Base-by-base conservation (phyloP, 2,329 filamentous ascomycete species). In the Xylaria sp. region DNA sequence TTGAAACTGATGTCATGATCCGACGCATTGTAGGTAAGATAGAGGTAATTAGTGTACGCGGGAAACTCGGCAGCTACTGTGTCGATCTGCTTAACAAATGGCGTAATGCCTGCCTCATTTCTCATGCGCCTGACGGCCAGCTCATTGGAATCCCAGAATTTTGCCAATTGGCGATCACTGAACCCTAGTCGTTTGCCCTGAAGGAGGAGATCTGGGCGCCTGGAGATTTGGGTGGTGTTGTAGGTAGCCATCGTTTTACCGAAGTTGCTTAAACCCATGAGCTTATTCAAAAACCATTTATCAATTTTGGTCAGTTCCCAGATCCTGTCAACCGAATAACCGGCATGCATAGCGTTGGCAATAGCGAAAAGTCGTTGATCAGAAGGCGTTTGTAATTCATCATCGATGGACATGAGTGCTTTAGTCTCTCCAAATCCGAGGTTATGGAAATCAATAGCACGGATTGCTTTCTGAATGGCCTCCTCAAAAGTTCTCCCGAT, bases 231-330 rank as follows among this genome's bases (percentile, higher is more conserved):
- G 67, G 81, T 84, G 11, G 84, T 83, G 66, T 74, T 85, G 78
- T 88, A 91, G 48, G 81, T 83, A 61, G 84, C 83, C 87, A 97
- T 91, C 23, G 84, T 77, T 79, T 93, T 94, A 74, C 89, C 88
- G 71, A 98, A 97, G 79, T 97, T 87, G 77, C 89, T 96, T 9
- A 99, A 82, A 27, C 90, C 89, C 86, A 96, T 96, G 60, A 99
- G 87, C 77, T 92, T 93, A 78, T 87, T 88, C 68, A 99, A 80
- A 83, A 98, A 99, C 95, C 95, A 99, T 78, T 96, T 97, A 81
- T 98, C 95, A 71, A 99, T 99, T 80, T 94, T 93, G 73, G 95
- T 99, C 81, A 98, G 85, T 76, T 97, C 91, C 93, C 93, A 97
- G 75, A 99, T 97, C 80, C 96, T 95, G 74, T 98, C 91, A 35